Base-by-base conservation (phyloP, 2,329 filamentous ascomycete genomes). In the Scleromitrula shiraiana region DNA sequence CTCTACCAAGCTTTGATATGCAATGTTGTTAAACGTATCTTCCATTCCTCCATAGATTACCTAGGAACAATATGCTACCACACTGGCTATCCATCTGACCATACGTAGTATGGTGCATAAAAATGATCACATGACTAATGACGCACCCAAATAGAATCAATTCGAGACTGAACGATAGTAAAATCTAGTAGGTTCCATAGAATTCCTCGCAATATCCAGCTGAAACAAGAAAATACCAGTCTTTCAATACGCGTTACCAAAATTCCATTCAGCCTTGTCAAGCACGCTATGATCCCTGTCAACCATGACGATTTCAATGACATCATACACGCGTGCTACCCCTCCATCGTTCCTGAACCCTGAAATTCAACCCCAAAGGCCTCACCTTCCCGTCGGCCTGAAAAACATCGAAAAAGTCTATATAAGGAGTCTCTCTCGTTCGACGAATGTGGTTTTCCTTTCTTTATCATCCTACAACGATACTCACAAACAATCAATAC, bases 1-100 rank as follows among this genome's bases (percentile, higher is more conserved):
- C 41, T 27, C 41, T 22, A 45, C 42, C 42, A 45, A 45, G 42
- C 42, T 45, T 45, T 38, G 6, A 15, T 17, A 7, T 3, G 17
- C 17, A 29, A n/a, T 32, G 7, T 2, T 20, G 10, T 19, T 9
- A 38, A 19, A 26, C 22, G 22, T 7, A 10, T 20, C 8, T 5
- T n/a, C 17, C 15, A 22, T 44, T 10, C 10, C 12, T 35, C 14
- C 15, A n/a, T 20, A n/a, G 20, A 27, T 27, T 12, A 27, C 26
- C 26, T 27, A 27, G 6, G 26, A 27, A 44, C 20, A 19, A 22
- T 35, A 19, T 8, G 27, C 26, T 15, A 32, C 19, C 1, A 9
- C 4, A 22, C 14, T 14, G 17, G 40, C 40, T 15, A n/a, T n/a
- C n/a, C n/a, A n/a, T n/a, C n/a, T n/a, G n/a, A n/a, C n/a, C n/a